Evolutionary conservation across 208 protist genomes (phyloP), one percentile per base, ranked within the genome.

Genomic region (Vickermania spadyakhi): DNA sequence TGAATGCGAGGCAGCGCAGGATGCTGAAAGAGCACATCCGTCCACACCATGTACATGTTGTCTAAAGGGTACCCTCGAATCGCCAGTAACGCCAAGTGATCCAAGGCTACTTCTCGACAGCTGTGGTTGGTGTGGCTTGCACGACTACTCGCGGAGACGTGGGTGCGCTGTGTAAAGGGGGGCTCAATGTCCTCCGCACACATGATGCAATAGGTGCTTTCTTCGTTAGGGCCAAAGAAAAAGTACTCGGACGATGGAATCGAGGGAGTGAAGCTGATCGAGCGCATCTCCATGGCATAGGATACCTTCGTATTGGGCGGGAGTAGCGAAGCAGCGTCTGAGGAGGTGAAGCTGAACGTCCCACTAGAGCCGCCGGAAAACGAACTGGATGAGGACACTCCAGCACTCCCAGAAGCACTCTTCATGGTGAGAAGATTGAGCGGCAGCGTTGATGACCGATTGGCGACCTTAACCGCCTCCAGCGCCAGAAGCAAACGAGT

Each of bases 21-120:
- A 31, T 68, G 54, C 55, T 62, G 52, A 63, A 76, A 88, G 31
- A 94, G 74, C 4, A 73, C 55, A 42, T 84, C 66, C 0, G 83
- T 62, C 86, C 86, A 93, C 42, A 87, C 77, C 13, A 63, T 52
- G 29, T 70, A 66, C 21, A 89, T 75, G 50, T 81, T 50, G 56
- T 93, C 83, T 28, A 94, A 72, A 1, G 81, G 75, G 66, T 89
- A 92, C 5, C 88, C 88, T 3, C 84, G 81, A 30, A 79, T 64
- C 1, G 60, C 60, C 21, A 94, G 61, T 23, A 94, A 58, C 1
- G 80, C 69, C 51, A 89, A 21, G 28, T 58, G 70, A 60, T 94
- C 79, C 1, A 94, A 63, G 2, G 75, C 71, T 0, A 89, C 68
- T 60, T 94, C 84, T 21, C 84, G 84, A 53, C 71, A 82, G 18